Evolutionary conservation across 2,329 filamentous ascomycete genomes (phyloP).

Genomic region (Hymenoscyphus albidus): DNA sequence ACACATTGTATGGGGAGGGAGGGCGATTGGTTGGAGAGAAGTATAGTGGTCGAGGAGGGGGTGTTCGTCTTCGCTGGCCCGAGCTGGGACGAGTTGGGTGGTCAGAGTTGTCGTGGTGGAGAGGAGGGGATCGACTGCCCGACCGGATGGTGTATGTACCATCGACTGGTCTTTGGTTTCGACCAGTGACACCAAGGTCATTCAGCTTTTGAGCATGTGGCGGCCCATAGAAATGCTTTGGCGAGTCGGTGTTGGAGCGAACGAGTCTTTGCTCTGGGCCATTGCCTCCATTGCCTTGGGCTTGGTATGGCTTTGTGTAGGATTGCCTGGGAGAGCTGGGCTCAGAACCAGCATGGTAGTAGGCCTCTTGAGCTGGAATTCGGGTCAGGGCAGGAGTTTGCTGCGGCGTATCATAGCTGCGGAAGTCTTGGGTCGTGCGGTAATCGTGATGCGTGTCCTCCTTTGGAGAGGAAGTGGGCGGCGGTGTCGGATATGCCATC

Average conservation of each 20-base stretch:
- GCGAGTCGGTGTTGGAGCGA: conserved; percentile 7
- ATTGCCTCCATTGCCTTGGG: conserved; percentile 1
- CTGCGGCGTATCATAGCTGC: conserved; percentile 5
- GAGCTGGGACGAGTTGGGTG: conserved; percentile 1
- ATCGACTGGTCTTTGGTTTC: background rate
- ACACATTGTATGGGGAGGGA: conserved; percentile 26
- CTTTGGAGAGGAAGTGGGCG: conserved; percentile 14
- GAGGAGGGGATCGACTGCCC: background rate
- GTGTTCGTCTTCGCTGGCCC: conserved; percentile 4
- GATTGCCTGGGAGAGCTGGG: conserved; percentile 8
- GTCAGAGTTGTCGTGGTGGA: background rate
- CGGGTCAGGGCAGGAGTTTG: conserved; percentile 7
- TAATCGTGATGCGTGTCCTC: conserved; percentile 10
- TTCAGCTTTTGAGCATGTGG: background rate
- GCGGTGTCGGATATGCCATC: conserved; percentile 16
- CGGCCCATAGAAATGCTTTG: conserved; percentile 9
- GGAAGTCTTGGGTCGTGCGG: conserved; percentile 4
- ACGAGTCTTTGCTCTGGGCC: background rate
- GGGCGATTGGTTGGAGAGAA: conserved; percentile 25
- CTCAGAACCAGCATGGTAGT: conserved; percentile 6
- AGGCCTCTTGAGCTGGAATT: conserved; percentile 11
- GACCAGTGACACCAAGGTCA: background rate
- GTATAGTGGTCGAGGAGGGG: conserved; percentile 18
- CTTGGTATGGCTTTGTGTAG: background rate
- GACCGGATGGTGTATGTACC: background rate